Percentiles rank a stretch among this genome's conserved stretches.
Evolutionary conservation across 306 rosid species (phyloP).

Genomic region (Fragaria ananassa): DNA sequence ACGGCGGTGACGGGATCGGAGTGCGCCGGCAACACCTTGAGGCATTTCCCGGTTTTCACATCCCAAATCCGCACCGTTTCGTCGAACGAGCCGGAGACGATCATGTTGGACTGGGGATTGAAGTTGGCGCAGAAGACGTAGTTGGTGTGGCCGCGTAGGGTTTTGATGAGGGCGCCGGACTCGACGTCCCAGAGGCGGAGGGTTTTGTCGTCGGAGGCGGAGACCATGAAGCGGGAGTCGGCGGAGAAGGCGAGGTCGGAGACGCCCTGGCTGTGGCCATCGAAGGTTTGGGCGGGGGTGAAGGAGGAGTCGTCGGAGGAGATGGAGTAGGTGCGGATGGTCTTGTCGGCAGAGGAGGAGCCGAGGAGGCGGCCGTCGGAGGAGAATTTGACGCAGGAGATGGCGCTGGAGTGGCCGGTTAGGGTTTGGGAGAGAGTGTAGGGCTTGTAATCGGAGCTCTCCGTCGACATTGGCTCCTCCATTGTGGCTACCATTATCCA

Average conservation of each 20-base stretch:
- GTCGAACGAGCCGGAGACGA: constrained; percentile 92
- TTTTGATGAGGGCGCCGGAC: constrained; percentile 64
- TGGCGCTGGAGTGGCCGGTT: constrained; percentile 58
- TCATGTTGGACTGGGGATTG: constrained; percentile 82
- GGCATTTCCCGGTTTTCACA: constrained; percentile 75
- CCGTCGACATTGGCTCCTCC: constrained; percentile 35
- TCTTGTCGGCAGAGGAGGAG: constrained; percentile 90
- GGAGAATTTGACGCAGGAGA: constrained; percentile 87
- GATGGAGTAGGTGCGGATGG: constrained; percentile 68
- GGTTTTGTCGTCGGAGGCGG: constrained; percentile 97
- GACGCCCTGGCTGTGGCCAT: constrained; percentile 86
- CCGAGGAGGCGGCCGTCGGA: constrained; percentile 85
- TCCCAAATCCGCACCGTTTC: constrained; percentile 98
- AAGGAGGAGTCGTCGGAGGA: constrained; percentile 39
- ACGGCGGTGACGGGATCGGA: constrained; percentile 96
- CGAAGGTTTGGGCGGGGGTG: constrained; percentile 49
- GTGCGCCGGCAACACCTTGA: constrained; percentile 90
- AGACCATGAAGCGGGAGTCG: constrained; percentile 74
- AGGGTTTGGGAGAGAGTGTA: constrained; percentile 64
- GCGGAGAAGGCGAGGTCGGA: constrained; percentile 92
- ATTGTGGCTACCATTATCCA: not conserved
- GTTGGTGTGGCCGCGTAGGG: constrained; percentile 89
- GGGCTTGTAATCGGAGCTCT: constrained; percentile 43
- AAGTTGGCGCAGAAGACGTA: constrained; percentile 85
- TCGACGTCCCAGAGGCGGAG: constrained; percentile 88